phyloP scores from a whole-genome alignment of 2,329 filamentous ascomycete species.

The Penicillium sp. region DNA sequence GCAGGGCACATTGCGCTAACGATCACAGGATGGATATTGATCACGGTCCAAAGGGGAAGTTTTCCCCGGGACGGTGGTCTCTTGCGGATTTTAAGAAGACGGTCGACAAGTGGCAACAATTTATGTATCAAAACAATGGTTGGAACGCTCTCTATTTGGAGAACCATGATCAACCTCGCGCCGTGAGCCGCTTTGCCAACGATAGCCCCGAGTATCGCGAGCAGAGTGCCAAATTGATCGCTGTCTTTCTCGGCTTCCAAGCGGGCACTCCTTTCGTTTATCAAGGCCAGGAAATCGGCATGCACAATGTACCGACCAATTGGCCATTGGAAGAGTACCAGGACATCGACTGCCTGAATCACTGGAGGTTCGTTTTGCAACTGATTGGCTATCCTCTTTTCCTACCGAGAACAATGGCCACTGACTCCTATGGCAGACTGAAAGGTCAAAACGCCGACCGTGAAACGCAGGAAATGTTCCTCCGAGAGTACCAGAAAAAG shows the following conservation, averaged over 20 bases:
- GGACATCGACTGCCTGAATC: slow-evolving; percentile 1
- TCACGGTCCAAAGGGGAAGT: slow-evolving; percentile 36
- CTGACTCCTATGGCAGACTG: not conserved
- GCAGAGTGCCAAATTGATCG: slow-evolving; percentile 41
- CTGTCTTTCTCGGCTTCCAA: slow-evolving; percentile 45
- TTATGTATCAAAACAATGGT: slow-evolving; percentile 2
- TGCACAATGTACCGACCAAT: not conserved
- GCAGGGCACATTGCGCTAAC: slow-evolving; percentile 34
- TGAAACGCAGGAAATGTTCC: not conserved
- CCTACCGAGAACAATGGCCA: not conserved
- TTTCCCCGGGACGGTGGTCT: not conserved
- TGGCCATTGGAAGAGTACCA: not conserved
- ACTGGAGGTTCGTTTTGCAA: not conserved
- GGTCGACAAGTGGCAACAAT: slow-evolving; percentile 2
- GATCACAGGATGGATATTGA: slow-evolving; percentile 45
- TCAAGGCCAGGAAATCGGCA: slow-evolving; percentile 9
- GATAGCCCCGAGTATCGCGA: slow-evolving; percentile 25
- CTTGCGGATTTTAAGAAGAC: not conserved
- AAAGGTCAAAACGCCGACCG: not conserved
- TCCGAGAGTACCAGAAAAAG: not conserved
- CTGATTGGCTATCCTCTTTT: not conserved
- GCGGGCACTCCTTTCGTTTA: slow-evolving; percentile 7
- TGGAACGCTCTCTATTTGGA: slow-evolving; percentile 51
- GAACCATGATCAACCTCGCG: slow-evolving; percentile 50
- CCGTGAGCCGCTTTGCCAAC: slow-evolving; percentile 46